Evolutionary conservation across 1,284 basidiomycete genomes (phyloP), one percentile per base, ranked within the genome.

Genomic region (Stereum hirsutum): DNA sequence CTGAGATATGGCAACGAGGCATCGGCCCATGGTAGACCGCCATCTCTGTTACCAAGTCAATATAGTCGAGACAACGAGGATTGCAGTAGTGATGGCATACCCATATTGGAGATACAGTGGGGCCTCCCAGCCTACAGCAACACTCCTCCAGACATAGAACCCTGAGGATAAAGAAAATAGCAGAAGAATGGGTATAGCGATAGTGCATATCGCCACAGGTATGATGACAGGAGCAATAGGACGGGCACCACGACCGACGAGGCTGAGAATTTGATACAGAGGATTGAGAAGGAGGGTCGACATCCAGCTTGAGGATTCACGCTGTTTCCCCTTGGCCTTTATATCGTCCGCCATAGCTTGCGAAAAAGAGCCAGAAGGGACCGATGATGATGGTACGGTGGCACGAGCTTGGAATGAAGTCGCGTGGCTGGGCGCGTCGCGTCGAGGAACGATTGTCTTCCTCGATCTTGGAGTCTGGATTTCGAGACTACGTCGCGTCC

Each of bases 51-150:
- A 19, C 21, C 15, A 4, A 20, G 33, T n/a, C 33, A 35, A 39
- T 44, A 24, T 17, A 11, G 19, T 24, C 6, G n/a, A 34, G 12
- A 32, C n/a, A 14, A 27, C 5, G 27, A 5, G 17, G 30, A 39
- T 21, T 24, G 41, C 26, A 58, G n/a, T n/a, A n/a, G n/a, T n/a
- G n/a, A n/a, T n/a, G n/a, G n/a, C 74, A 27, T 58, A 87, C 85
- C 85, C 85, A 52, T 87, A 89, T 63, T 86, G 83, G 12, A 89
- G 64, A 57, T 78, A 76, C 21, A 86, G 47, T 6, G 78, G 70
- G 6, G 68, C 59, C 47, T 78, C 66, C 86, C 86, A 89, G 27
- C 73, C 69, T 4, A 75, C 69, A 12, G 84, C 80, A 5, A 78
- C 67, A 50, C 63, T 80, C 48, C 65, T 75, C 83, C 85, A 88